Percentiles rank a stretch among this genome's conserved stretches.
Conservation (phyloP, 2,329 filamentous ascomycete genomes). For the Monosporascus sp. region DNA sequence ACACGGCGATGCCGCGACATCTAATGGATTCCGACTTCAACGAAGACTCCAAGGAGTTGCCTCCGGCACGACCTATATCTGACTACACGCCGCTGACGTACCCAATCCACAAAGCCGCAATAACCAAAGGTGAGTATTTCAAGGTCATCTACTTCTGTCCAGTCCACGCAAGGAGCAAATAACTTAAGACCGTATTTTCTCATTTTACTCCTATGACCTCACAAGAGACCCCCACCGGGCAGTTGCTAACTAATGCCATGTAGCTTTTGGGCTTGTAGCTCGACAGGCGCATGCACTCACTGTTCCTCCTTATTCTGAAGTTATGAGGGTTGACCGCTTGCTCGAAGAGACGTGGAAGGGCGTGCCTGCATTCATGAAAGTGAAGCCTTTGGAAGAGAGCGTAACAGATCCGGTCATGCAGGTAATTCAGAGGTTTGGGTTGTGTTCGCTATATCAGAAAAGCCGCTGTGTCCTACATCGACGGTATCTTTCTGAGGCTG, state of each 20-base stretch:
- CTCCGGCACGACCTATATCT: slow-evolving; percentile 47
- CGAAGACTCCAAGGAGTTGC: slow-evolving; percentile 48
- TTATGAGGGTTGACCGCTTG: slow-evolving; percentile 41
- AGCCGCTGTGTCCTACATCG: slow-evolving; percentile 51
- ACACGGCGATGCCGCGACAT: slow-evolving; percentile 57
- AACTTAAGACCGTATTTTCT: too few relatives aligned
- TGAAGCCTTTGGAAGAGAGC: slow-evolving; percentile 42
- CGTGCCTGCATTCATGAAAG: slow-evolving; percentile 44
- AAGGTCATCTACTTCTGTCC: background rate
- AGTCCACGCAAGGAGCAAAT: too few relatives aligned
- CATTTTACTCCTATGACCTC: too few relatives aligned
- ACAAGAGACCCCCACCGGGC: too few relatives aligned
- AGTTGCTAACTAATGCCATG: background rate
- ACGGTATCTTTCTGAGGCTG: slow-evolving; percentile 42
- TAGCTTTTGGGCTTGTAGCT: slow-evolving; percentile 44
- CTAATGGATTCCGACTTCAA: slow-evolving; percentile 61
- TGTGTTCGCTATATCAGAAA: slow-evolving; percentile 50
- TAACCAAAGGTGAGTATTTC: slow-evolving; percentile 29
- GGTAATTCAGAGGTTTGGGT: slow-evolving; percentile 49
- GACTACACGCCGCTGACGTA: slow-evolving; percentile 58
- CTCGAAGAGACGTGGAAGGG: slow-evolving; percentile 40
- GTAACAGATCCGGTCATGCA: slow-evolving; percentile 41
- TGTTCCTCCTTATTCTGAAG: slow-evolving; percentile 42
- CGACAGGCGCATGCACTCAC: slow-evolving; percentile 44
- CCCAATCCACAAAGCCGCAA: slow-evolving; percentile 43